Evolutionary conservation across 176 grass and related monocot genomes (phyloP), one percentile per base, ranked within the genome.

Genomic region (Avena eriantha): DNA sequence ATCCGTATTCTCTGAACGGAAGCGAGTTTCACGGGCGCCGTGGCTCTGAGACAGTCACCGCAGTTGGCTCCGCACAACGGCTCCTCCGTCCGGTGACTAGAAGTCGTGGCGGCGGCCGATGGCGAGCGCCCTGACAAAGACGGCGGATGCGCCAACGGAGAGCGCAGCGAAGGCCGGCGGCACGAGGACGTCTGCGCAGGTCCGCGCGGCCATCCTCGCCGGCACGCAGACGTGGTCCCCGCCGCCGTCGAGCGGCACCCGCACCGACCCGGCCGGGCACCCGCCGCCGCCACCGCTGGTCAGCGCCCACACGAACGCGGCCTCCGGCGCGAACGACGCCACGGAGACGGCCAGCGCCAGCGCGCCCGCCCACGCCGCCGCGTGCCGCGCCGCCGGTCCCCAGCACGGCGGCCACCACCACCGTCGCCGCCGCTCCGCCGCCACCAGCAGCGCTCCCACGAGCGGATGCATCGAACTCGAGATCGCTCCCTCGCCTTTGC

Each of bases 301-400:
- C 9, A 97, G 51, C 53, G 90, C 71, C 95, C 95, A 92, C n/a
- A 94, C 88, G 88, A 97, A 97, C 49, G 94, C 91, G 19, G 86
- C 78, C 74, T 88, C 94, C 9, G 91, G 94, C 10, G 90, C 72
- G 88, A 92, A 97, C 21, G 95, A 97, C 76, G 81, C 65, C 76
- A 92, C 72, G 23, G 89, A 89, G 1, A 94, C 92, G 0, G 86
- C 85, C 6, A 88, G 77, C 35, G 92, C 93, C 66, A 97, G 84
- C 73, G 90, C 64, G 3, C 41, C 92, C 15, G 94, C 91, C 92
- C 95, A 97, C 6, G 86, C 83, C 43, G 73, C 86, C 18, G 88
- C 90, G 70, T 82, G 82, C 70, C 87, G 83, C 76, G 86, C 15
- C 85, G 85, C 73, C 46, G 89, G 85, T 3, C 47, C 75, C 82